These are phyloP conservation scores for Leptosphaerulina australis DNA, from an alignment of 2,329 filamentous ascomycete genomes.

Conservation along the genomic window DNA sequence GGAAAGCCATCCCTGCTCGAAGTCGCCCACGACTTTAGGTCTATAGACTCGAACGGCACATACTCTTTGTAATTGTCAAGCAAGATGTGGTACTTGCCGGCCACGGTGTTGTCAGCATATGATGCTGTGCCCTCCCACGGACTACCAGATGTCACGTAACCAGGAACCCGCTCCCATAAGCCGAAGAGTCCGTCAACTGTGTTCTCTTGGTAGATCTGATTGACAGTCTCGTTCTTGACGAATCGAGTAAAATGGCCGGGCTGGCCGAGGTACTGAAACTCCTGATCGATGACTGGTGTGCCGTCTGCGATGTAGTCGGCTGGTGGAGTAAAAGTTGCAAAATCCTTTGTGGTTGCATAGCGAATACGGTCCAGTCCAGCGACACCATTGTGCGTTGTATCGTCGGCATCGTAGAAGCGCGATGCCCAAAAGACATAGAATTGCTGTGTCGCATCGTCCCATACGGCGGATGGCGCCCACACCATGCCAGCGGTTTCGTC, in stretches of 20 bases:
- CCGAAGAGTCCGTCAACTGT: constrained; percentile 15
- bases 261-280: constrained; percentile 20
- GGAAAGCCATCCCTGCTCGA: constrained; percentile 9
- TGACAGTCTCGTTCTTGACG: constrained; percentile 17
- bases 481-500: constrained; percentile 20
- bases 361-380: constrained; percentile 15
- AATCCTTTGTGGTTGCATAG: constrained; percentile 20
- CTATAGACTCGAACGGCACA: constrained; percentile 12
- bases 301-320: constrained; percentile 13
- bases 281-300: constrained; percentile 19
- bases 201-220: constrained; percentile 19
- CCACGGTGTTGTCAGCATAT: constrained; percentile 14
- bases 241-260: constrained; percentile 18
- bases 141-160: background rate
- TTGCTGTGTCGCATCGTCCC: constrained; percentile 10
- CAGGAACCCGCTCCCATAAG: constrained; percentile 8
- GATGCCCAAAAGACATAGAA: constrained; percentile 14
- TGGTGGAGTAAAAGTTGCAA: constrained; percentile 14
- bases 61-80: constrained; percentile 14
- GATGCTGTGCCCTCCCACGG: constrained; percentile 21
- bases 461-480: constrained; percentile 21
- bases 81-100: constrained; percentile 15
- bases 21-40: constrained; percentile 10
- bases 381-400: constrained; percentile 12
- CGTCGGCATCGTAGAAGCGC: constrained; percentile 26